These are phyloP conservation scores for Zymoseptoria pseudotritici DNA, from an alignment of 2,329 filamentous ascomycete species.

Conservation along the genomic window DNA sequence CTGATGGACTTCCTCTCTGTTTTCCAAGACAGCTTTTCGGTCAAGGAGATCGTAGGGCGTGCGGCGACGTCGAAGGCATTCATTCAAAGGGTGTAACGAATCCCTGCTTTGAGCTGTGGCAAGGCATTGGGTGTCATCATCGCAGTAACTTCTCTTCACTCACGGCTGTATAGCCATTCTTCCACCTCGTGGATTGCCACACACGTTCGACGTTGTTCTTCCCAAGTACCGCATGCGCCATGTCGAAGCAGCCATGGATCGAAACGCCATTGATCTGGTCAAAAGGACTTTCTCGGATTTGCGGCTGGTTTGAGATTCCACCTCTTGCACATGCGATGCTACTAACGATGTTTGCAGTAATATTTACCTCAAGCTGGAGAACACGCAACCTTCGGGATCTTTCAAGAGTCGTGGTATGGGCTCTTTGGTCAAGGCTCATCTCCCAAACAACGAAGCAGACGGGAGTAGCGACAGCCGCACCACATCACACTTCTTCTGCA, in stretches of 20 bases:
- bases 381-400: constrained; percentile 76
- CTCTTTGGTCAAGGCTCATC: constrained; percentile 53
- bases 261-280: constrained; percentile 66
- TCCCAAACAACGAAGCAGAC: constrained; percentile 32
- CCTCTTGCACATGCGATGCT: constrained; percentile 3
- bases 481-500: constrained; percentile 63
- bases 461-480: neutral
- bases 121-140: too few species aligned
- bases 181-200: neutral
- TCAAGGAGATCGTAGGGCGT: too few species aligned
- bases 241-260: constrained; percentile 50
- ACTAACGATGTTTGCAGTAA: constrained; percentile 46
- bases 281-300: constrained; percentile 56
- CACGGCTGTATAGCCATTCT: neutral
- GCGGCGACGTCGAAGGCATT: too few species aligned
- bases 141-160: too few species aligned
- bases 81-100: too few species aligned
- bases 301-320: constrained; percentile 56
- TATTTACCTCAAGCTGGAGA: constrained; percentile 79
- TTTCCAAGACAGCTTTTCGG: too few species aligned
- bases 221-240: neutral
- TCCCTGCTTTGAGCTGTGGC: too few species aligned
- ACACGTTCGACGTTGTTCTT: neutral
- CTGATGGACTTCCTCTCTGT: too few species aligned
- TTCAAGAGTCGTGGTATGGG: constrained; percentile 77